phyloP scores from a whole-genome alignment of 2,329 filamentous ascomycete genomes.

The Fusarium temperatum region DNA sequence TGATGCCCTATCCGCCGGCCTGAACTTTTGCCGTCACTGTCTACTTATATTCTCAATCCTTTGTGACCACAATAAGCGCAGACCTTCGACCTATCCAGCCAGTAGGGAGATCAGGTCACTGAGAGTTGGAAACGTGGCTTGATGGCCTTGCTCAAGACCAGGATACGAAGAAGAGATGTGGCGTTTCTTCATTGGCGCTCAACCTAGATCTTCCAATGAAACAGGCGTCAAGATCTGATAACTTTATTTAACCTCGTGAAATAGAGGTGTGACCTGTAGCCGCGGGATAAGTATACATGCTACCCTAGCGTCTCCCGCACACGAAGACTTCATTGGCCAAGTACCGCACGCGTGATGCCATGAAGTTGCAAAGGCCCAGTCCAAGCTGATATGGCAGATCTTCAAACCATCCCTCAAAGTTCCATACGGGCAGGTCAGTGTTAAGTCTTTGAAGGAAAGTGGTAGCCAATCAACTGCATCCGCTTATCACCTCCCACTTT shows the following conservation, averaged over 20 bases:
- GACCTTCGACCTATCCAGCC: accelerated
- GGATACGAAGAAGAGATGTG: not conserved
- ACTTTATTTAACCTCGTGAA: too few relatives aligned
- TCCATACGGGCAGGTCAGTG: accelerated
- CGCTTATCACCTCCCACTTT: accelerated
- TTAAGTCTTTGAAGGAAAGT: accelerated
- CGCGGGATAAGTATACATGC: not conserved
- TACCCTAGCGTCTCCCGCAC: too few relatives aligned
- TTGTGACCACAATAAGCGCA: not conserved
- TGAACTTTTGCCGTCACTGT: not conserved
- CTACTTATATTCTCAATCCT: too few relatives aligned
- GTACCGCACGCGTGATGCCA: not conserved
- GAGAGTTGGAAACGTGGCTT: not conserved
- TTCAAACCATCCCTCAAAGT: not conserved
- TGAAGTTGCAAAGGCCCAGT: not conserved
- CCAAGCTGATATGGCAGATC: not conserved
- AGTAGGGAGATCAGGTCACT: not conserved
- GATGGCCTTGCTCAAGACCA: not conserved
- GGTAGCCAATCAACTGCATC: not conserved
- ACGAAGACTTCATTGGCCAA: not conserved
- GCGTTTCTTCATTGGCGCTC: not conserved
- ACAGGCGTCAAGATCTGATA: not conserved
- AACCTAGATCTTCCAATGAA: not conserved
- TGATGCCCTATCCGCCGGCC: not conserved
- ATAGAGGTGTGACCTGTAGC: not conserved